Base-by-base conservation (phyloP, 129 eudicot species). In the Mikania micrantha region DNA sequence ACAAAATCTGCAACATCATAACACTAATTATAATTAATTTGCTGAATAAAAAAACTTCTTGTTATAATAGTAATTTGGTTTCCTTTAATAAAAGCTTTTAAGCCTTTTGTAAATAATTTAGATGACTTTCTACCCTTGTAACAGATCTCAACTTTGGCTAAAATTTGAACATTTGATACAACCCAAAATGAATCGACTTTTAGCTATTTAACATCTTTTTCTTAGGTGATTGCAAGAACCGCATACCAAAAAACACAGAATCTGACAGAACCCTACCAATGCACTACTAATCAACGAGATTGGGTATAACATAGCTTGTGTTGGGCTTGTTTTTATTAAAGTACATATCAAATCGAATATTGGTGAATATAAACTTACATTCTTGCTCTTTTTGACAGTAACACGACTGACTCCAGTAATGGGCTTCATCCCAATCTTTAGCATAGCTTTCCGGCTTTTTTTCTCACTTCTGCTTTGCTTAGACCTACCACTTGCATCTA, bases 371-470 rank as follows among this genome's bases (percentile, higher is more conserved):
- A 56, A 61, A 76, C 91, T 39, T 3, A 87, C 97, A 70, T 90
- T 90, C 74, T 90, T 90, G 90, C 91, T 90, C 79, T 85, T 90
- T 76, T 87, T 87, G 32, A 87, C 78, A 41, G 95, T 87, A 60
- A 90, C 89, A 36, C 92, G 86, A 69, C 90, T 87, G 50, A 90
- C 95, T 38, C 87, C 95, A 29, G 77, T 69, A 77, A 90, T 80
- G 35, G 85, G 78, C 79, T 86, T 90, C 96, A 90, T 90, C 50
- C 96, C 96, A 5, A 90, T 88, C 77, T 90, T 90, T 39, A 86
- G 66, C 96, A 90, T 90, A 42, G 96, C 96, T 75, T 90, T 90
- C 9, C 91, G 78, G 16, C 97, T 85, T 66, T 85, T 88, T 69
- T 85, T 88, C 86, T 88, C 96, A 54, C 91, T 88, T 64, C 91